These are phyloP conservation scores for Solanum pinnatisectum DNA, from an alignment of 257 asterid species.

Conservation along the genomic window DNA sequence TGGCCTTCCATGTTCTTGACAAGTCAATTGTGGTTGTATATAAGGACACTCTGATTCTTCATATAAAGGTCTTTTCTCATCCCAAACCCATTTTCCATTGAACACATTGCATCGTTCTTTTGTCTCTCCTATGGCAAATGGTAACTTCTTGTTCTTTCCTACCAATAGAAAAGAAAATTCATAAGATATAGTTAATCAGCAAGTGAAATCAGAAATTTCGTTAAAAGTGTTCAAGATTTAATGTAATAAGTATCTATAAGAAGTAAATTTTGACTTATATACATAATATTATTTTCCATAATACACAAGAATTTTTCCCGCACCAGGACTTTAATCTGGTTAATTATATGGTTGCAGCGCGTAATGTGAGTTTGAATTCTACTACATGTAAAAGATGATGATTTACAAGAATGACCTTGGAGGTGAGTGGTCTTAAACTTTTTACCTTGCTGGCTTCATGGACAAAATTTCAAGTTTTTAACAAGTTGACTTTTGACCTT, in stretches of 20 bases:
- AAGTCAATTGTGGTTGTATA: constrained; percentile 88
- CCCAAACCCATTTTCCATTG: constrained; percentile 60
- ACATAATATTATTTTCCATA: not conserved
- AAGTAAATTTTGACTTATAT: not conserved
- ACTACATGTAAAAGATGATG: not conserved
- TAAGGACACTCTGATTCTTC: constrained; percentile 86
- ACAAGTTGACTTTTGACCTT: not conserved
- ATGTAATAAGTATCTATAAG: not conserved
- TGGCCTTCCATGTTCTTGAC: constrained; percentile 81
- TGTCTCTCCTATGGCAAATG: constrained; percentile 26
- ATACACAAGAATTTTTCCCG: not conserved
- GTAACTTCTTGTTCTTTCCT: constrained; percentile 19
- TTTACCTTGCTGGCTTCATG: not conserved
- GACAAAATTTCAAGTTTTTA: not conserved
- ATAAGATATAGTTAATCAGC: not conserved
- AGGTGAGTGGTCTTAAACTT: not conserved
- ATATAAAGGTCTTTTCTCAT: constrained; percentile 57
- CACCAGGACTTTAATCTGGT: not conserved
- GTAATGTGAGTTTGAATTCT: not conserved
- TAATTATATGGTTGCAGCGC: accelerated
- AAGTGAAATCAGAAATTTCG: not conserved
- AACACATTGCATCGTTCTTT: constrained; percentile 37
- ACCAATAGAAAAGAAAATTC: not conserved
- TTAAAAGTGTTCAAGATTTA: not conserved
- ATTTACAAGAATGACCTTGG: not conserved